phyloP scores from a whole-genome alignment of 164 flowering plant species.

The Chloranthus sessilifolius region DNA sequence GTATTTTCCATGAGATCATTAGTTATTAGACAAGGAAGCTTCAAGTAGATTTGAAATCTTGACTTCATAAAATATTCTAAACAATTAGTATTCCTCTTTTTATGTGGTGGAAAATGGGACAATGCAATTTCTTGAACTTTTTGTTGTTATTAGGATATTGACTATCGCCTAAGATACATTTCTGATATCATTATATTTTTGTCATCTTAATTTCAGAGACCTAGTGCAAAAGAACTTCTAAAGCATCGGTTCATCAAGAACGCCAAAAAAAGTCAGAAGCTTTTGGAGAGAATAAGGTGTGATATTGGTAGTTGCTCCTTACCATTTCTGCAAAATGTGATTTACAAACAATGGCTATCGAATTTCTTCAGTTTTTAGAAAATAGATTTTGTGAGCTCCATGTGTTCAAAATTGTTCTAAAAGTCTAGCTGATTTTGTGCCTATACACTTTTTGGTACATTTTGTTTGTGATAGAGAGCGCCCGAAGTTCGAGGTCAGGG shows the following conservation, averaged over 20 bases:
- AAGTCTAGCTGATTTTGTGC: slow-evolving; percentile 1
- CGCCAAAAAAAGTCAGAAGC: slow-evolving; percentile 85
- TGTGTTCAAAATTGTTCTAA: background rate
- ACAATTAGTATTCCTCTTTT: too few relatives aligned
- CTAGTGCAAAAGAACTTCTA: slow-evolving; percentile 94
- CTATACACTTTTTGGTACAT: background rate
- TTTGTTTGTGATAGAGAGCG: slow-evolving; percentile 59
- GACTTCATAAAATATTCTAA: too few relatives aligned
- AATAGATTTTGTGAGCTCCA: background rate
- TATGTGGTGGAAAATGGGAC: too few relatives aligned
- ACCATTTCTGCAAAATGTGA: background rate
- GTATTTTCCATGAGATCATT: too few relatives aligned
- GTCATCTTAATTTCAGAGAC: slow-evolving; percentile 55
- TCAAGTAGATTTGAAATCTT: too few relatives aligned
- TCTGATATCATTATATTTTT: slow-evolving; percentile 4
- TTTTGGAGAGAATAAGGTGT: slow-evolving; percentile 92
- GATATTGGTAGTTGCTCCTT: too few relatives aligned
- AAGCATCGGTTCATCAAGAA: slow-evolving; percentile 84
- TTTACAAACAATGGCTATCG: background rate
- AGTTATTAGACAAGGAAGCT: too few relatives aligned
- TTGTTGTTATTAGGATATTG: too few relatives aligned
- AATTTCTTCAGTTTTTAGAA: slow-evolving; percentile 1
- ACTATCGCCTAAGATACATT: too few relatives aligned
- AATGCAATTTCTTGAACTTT: too few relatives aligned
- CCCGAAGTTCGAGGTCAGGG: slow-evolving; percentile 68